Evolutionary conservation across 352 stramenopile genomes (phyloP).

Genomic region (Phytophthora niederhauseri): DNA sequence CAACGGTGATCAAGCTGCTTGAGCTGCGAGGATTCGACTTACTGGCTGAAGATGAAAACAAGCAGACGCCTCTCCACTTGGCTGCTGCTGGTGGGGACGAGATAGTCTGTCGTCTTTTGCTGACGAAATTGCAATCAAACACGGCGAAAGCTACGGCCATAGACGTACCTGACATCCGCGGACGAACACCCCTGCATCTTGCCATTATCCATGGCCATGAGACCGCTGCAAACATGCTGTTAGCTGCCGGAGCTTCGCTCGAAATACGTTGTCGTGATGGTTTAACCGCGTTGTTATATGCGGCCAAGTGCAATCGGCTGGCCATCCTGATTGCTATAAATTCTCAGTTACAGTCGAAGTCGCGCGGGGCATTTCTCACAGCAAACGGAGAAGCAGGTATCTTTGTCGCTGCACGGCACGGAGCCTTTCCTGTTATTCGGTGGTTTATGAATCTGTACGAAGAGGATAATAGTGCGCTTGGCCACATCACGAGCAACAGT

Average conservation of each 20-base stretch:
- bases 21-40: constrained; percentile 49
- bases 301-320: constrained; percentile 53
- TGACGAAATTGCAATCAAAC: constrained; percentile 33
- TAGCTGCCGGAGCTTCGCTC: constrained; percentile 45
- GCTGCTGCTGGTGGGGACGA: constrained; percentile 49
- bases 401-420: constrained; percentile 52
- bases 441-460: constrained; percentile 52
- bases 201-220: constrained; percentile 56
- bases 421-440: constrained; percentile 52
- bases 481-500: background rate
- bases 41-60: constrained; percentile 46
- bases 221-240: constrained; percentile 40
- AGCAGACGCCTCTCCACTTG: constrained; percentile 56
- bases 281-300: constrained; percentile 55
- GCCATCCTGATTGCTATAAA: constrained; percentile 55
- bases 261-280: constrained; percentile 40
- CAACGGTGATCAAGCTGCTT: constrained; percentile 43
- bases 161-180: constrained; percentile 37
- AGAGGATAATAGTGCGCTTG: constrained; percentile 3
- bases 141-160: constrained; percentile 30
- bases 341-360: constrained; percentile 20
- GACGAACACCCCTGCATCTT: constrained; percentile 55
- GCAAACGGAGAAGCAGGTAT: constrained; percentile 43
- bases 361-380: constrained; percentile 32
- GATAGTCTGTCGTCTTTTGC: constrained; percentile 45